Base-by-base conservation (phyloP, 495 filamentous ascomycete genomes). In the Penicillium fimorum region DNA sequence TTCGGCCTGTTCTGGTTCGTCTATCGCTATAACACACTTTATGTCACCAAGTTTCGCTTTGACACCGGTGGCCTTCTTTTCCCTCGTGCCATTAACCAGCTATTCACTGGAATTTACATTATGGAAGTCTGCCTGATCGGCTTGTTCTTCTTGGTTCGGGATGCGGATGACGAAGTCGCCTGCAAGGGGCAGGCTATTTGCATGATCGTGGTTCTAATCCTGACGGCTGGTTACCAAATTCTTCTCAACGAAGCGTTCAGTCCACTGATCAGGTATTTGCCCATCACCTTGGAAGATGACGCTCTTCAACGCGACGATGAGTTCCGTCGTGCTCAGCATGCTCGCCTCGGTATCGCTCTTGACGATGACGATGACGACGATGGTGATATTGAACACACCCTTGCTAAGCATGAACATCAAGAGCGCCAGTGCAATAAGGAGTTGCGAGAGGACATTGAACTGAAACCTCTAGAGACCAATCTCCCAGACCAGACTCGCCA, bases 1-100 rank as follows among this genome's bases (percentile, higher is more conserved):
- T 97, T 97, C 73, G 83, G 85, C 57, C 78, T 98, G 3, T 91
- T 98, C 68, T 98, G 93, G 93, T 84, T 96, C 52, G 93, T 92
- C 5, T 91, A 97, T 71, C 88, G 93, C 22, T 97, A 98, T 73
- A 94, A 93, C 66, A 96, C 94, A 70, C 84, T 98, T 42, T 97
- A 97, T 65, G 92, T 98, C 52, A 92, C 88, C 40, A 92, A 92
- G 47, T 96, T 96, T 70, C 81, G 83, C 42, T 87, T 87, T 62
- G 94, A 98, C 69, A 98, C 94, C 1, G 95, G 94, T 51, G 94
- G 94, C 29, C 79, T 97, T 30, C 81, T 97, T 22, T 98, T 95
- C 64, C 95, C 95, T 3, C 85, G 83, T 17, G 95, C 94, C 7
- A 88, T 98, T 75, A 97, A 97, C 68, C 95, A 98, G 68, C 85